Evolutionary conservation across 2,329 filamentous ascomycete species (phyloP).

Genomic region (Aspergillus ruber): DNA sequence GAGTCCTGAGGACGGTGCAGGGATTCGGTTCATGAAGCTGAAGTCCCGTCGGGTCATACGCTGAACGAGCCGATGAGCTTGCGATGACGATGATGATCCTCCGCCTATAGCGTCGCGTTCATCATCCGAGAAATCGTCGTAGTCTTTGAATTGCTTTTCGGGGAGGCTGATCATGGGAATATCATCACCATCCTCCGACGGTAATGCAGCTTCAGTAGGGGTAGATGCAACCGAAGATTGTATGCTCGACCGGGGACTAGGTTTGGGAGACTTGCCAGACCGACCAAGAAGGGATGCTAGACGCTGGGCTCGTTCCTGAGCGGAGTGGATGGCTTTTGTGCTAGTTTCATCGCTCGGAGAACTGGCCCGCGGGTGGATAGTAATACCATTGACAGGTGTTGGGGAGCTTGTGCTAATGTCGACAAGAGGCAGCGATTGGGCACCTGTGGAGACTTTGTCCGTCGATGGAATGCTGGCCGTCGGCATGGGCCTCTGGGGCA

Average conservation of each 20-base stretch:
- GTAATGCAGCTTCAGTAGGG: conserved; percentile 20
- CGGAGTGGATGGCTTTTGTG: conserved; percentile 23
- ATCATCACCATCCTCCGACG: conserved; percentile 28
- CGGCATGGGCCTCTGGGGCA: conserved; percentile 27
- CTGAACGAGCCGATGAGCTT: conserved; percentile 28
- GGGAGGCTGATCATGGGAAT: conserved; percentile 28
- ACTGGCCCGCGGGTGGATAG: conserved; percentile 20
- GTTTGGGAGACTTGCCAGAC: conserved; percentile 23
- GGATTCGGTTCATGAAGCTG: conserved; percentile 26
- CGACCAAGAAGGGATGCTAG: conserved; percentile 29
- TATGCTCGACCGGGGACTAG: conserved; percentile 21
- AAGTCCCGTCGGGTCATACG: conserved; percentile 33
- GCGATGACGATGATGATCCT: conserved; percentile 21
- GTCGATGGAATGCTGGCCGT: conserved; percentile 31
- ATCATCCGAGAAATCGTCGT: conserved; percentile 25
- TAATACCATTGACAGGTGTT: conserved; percentile 22
- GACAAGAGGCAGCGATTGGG: conserved; percentile 18
- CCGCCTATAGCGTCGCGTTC: conserved; percentile 20
- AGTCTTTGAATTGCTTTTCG: conserved; percentile 27
- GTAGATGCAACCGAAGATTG: conserved; percentile 25
- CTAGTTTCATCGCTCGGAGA: conserved; percentile 24
- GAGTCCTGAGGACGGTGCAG: conserved; percentile 23
- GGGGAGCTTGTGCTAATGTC: conserved; percentile 22
- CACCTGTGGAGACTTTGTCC: conserved; percentile 18
- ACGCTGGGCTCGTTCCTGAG: conserved; percentile 28